phyloP scores from a whole-genome alignment of 1,139 yeast species.

The Arxiozyma bovina region DNA sequence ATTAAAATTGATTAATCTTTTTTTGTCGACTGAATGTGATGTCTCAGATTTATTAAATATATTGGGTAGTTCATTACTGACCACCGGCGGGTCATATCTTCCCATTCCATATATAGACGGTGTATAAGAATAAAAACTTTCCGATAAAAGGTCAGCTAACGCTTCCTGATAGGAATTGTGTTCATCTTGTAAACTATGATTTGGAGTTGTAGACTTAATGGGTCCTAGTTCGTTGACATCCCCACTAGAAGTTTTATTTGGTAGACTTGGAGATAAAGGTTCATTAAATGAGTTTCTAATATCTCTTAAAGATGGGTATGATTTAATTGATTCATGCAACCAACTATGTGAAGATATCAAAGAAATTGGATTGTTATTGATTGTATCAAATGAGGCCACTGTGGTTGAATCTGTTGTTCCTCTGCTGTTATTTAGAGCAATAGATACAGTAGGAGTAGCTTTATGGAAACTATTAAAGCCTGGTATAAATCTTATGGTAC shows the following conservation, averaged over 20 bases:
- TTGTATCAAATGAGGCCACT: background rate
- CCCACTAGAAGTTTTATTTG: background rate
- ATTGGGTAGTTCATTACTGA: conserved; percentile 24
- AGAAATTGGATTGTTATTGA: background rate
- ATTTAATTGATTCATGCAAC: conserved; percentile 5
- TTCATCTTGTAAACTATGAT: background rate
- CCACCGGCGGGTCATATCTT: conserved; percentile 10
- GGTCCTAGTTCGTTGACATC: background rate
- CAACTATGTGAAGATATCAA: background rate
- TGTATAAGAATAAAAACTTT: conserved; percentile 19
- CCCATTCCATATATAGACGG: conserved; percentile 7
- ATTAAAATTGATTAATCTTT: conserved; percentile 6
- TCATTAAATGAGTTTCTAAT: background rate
- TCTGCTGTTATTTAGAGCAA: conserved; percentile 1
- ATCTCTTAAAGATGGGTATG: conserved; percentile 7
- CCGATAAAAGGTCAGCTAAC: conserved; percentile 14
- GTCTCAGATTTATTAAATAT: conserved; percentile 11
- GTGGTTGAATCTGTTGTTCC: background rate
- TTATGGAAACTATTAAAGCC: background rate
- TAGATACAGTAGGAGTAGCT: conserved; percentile 3
- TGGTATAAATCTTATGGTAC: background rate
- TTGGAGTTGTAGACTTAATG: background rate
- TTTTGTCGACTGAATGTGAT: background rate
- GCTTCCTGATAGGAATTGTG: conserved; percentile 3
- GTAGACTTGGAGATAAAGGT: background rate